Conservation (phyloP, 164 flowering plant species). For the Aristolochia contorta region DNA sequence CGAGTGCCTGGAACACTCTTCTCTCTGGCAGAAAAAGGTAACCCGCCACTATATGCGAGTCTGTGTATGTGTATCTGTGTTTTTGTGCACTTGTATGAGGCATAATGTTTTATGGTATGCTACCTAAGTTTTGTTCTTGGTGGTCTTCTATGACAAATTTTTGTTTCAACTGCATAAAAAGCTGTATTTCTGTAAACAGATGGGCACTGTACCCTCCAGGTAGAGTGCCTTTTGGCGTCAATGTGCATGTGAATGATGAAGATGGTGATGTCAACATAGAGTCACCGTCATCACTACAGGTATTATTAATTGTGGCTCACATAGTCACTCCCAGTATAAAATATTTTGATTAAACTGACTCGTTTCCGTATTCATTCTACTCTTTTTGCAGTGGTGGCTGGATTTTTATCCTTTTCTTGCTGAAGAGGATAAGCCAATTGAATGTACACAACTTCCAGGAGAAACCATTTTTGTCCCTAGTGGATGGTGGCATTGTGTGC, state of each 20-base stretch:
- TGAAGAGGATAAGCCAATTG: slow-evolving; percentile 86
- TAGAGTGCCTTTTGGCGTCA: slow-evolving; percentile 85
- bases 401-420: slow-evolving; percentile 90
- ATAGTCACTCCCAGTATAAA: background rate
- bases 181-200: slow-evolving; percentile 26
- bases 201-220: slow-evolving; percentile 99
- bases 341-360: background rate
- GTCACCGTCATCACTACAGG: slow-evolving; percentile 90
- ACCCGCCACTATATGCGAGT: background rate
- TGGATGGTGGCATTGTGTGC: slow-evolving; percentile 99
- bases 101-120: background rate
- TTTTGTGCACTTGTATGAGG: too few species aligned
- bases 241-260: slow-evolving; percentile 89
- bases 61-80: too few species aligned
- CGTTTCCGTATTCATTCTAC: background rate
- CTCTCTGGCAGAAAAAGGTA: slow-evolving; percentile 93
- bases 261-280: slow-evolving; percentile 93
- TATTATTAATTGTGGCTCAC: slow-evolving; percentile 10
- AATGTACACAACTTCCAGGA: slow-evolving; percentile 89
- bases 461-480: slow-evolving; percentile 97
- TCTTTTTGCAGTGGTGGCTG: slow-evolving; percentile 85
- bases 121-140: background rate
- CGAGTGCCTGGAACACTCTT: slow-evolving; percentile 99
- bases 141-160: background rate
- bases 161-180: background rate